A percentile compares a stretch with the other conserved stretches of the same genome.
phyloP scores from a whole-genome alignment of 495 filamentous ascomycete species.

The Penicillium psychrofluorescens region DNA sequence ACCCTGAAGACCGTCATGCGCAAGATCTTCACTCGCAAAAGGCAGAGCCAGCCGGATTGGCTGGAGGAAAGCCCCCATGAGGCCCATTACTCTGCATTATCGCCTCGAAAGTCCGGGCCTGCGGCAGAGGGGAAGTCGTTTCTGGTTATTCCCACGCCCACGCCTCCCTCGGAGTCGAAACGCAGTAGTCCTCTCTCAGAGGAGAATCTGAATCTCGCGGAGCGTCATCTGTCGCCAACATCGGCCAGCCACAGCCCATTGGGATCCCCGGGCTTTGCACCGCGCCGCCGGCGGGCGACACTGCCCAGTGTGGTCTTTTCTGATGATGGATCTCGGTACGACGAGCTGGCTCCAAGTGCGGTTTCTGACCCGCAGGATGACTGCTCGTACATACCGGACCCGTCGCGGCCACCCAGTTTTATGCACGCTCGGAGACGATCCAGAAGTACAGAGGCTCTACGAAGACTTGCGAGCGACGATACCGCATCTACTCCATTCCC shows the following conservation, averaged over 20 bases:
- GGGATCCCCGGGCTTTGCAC: slow-evolving; percentile 12
- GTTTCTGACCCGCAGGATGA: slow-evolving; percentile 22
- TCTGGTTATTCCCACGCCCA: slow-evolving; percentile 12
- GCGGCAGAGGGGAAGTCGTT: slow-evolving; percentile 6
- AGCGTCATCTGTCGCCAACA: slow-evolving; percentile 17
- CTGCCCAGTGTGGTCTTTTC: slow-evolving; percentile 40
- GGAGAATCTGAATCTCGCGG: slow-evolving; percentile 12
- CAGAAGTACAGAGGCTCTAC: slow-evolving; percentile 24
- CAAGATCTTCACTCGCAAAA: slow-evolving; percentile 38
- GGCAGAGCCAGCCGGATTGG: slow-evolving; percentile 30
- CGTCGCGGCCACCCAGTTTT: slow-evolving; percentile 11
- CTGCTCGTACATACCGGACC: slow-evolving; percentile 4
- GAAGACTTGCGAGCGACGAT: slow-evolving; percentile 11
- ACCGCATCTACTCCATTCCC: too few species aligned
- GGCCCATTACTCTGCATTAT: slow-evolving; percentile 3
- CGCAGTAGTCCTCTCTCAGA: slow-evolving; percentile 20
- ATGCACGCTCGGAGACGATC: slow-evolving; percentile 23
- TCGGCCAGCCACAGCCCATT: slow-evolving; percentile 14
- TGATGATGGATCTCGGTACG: slow-evolving; percentile 29
- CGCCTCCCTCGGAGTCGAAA: slow-evolving; percentile 12
- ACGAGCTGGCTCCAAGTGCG: slow-evolving; percentile 18
- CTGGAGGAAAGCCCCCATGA: slow-evolving; percentile 21
- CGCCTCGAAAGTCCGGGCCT: slow-evolving; percentile 1
- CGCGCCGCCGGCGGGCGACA: slow-evolving; percentile 31
- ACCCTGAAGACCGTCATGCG: slow-evolving; percentile 42